phyloP scores from a whole-genome alignment of 257 asterid species.

The Mentha longifolia region DNA sequence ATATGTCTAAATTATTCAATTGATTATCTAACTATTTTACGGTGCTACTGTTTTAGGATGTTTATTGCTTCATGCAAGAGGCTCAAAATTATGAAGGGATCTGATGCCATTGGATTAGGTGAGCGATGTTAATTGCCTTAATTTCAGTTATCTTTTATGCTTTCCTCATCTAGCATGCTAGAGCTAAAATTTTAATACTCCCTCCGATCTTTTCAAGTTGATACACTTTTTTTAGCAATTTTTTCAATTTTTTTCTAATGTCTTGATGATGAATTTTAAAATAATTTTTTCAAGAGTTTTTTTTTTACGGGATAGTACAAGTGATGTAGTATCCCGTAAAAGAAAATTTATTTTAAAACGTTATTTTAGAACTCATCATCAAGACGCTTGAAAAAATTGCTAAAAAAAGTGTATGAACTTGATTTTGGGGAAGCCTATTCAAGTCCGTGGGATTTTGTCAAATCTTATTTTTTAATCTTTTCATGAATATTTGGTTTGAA shows the following conservation, averaged over 20 bases:
- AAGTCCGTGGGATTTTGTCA: background rate
- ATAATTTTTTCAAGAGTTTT: too few relatives aligned
- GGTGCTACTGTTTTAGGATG: slow-evolving; percentile 53
- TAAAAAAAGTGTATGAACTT: too few relatives aligned
- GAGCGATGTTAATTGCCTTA: slow-evolving; percentile 11
- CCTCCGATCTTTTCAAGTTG: too few relatives aligned
- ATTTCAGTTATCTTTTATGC: background rate
- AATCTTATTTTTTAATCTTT: background rate
- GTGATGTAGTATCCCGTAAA: too few relatives aligned
- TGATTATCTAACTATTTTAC: slow-evolving; percentile 8
- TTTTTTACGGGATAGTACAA: too few relatives aligned
- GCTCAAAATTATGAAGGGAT: slow-evolving; percentile 78
- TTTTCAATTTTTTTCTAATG: too few relatives aligned
- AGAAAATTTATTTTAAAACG: too few relatives aligned
- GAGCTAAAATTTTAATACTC: background rate
- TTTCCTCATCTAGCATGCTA: background rate
- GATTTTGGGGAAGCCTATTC: background rate
- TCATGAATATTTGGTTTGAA: background rate
- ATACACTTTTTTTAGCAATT: too few relatives aligned
- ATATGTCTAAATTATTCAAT: background rate
- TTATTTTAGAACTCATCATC: too few relatives aligned
- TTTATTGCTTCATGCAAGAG: slow-evolving; percentile 72
- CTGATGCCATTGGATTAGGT: slow-evolving; percentile 90
- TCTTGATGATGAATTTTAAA: too few relatives aligned
- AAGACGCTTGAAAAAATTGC: too few relatives aligned